phyloP scores from a whole-genome alignment of 495 filamentous ascomycete genomes.

The Aspergillus campestris region DNA sequence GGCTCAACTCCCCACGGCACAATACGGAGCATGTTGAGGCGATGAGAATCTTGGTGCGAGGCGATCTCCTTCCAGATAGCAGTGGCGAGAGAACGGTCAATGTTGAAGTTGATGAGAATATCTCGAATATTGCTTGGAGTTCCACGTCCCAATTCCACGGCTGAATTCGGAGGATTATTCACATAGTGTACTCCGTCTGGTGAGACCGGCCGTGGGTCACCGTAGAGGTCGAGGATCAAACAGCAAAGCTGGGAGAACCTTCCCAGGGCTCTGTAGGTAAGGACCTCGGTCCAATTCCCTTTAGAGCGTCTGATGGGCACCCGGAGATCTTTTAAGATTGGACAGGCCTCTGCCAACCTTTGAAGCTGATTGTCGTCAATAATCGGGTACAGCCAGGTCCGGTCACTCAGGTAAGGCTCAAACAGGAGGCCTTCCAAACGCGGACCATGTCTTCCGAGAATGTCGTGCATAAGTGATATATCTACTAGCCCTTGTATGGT shows the following conservation, averaged over 20 bases:
- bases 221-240: conserved; percentile 1
- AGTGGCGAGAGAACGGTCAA: neutral
- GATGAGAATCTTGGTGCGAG: neutral
- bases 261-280: neutral
- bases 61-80: neutral
- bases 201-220: neutral
- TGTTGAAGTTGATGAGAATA: neutral
- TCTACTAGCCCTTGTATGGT: neutral
- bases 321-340: neutral
- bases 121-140: neutral
- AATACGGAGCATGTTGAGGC: neutral
- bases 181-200: no score
- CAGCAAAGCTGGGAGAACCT: neutral
- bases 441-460: neutral
- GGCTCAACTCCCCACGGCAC: neutral
- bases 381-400: neutral
- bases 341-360: neutral
- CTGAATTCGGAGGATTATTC: neutral
- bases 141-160: neutral
- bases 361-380: neutral
- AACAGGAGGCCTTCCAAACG: neutral
- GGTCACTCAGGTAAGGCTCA: neutral
- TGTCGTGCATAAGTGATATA: neutral
- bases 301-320: conserved; percentile 1
- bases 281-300: neutral